phyloP scores from a whole-genome alignment of 2,329 filamentous ascomycete species.

The Hymenotorrendiella dingleyae region DNA sequence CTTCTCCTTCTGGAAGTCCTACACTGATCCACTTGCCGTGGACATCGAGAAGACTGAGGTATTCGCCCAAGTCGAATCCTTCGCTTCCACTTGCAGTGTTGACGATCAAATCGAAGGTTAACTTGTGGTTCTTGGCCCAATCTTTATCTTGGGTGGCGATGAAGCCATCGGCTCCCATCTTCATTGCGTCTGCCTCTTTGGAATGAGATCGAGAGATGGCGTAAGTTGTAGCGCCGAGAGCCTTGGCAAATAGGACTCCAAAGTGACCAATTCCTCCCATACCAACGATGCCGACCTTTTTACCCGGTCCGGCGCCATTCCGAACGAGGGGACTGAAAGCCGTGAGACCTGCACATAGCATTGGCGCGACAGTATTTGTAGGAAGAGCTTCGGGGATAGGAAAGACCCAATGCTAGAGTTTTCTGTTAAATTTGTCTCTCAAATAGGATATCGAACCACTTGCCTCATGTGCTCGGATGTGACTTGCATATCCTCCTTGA shows the following conservation, averaged over 20 bases:
- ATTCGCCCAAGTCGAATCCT: constrained; percentile 60
- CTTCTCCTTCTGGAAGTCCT: constrained; percentile 68
- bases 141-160: constrained; percentile 42
- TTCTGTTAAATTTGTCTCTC: neutral
- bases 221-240: constrained; percentile 53
- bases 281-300: constrained; percentile 69
- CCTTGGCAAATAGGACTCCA: constrained; percentile 61
- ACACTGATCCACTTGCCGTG: constrained; percentile 74
- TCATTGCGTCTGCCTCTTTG: constrained; percentile 50
- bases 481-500: constrained; percentile 57
- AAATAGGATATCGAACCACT: constrained; percentile 26
- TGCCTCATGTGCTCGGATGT: constrained; percentile 66
- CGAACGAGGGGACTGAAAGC: constrained; percentile 70
- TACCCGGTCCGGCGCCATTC: constrained; percentile 66
- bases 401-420: constrained; percentile 43
- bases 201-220: constrained; percentile 51
- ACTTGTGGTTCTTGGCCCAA: constrained; percentile 35
- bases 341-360: constrained; percentile 79
- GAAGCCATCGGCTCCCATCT: constrained; percentile 54
- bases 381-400: constrained; percentile 68
- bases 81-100: constrained; percentile 66
- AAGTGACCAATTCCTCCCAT: constrained; percentile 67
- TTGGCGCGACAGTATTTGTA: constrained; percentile 59
- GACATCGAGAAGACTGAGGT: constrained; percentile 73
- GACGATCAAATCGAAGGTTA: constrained; percentile 68